Evolutionary conservation across 805 yeast species (phyloP).

Genomic region (Metschnikowia corniflorae): DNA sequence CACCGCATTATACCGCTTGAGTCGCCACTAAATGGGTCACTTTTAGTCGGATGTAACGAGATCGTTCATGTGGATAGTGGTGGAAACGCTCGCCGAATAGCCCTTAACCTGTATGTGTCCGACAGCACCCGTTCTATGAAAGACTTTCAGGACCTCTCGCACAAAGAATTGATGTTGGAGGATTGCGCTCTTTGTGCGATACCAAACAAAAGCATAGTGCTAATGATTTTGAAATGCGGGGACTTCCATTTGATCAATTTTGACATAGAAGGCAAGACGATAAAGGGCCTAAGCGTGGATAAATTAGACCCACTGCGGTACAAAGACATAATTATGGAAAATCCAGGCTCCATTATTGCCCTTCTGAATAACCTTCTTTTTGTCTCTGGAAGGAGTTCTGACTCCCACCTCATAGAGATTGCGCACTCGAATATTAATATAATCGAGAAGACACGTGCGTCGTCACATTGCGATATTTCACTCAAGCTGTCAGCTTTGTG

Average conservation of each 20-base stretch:
- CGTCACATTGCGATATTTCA: neutral
- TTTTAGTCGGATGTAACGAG: constrained; percentile 72
- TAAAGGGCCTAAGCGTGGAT: constrained; percentile 33
- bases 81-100: constrained; percentile 61
- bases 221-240: constrained; percentile 32
- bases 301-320: constrained; percentile 24
- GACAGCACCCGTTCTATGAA: constrained; percentile 34
- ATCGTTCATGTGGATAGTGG: constrained; percentile 75
- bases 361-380: constrained; percentile 48
- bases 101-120: constrained; percentile 54
- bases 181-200: constrained; percentile 38
- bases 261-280: constrained; percentile 41
- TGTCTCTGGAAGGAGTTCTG: constrained; percentile 58
- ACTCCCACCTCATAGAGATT: constrained; percentile 50
- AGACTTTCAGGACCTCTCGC: constrained; percentile 44
- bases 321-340: constrained; percentile 33
- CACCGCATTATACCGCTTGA: constrained; percentile 61
- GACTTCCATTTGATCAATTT: constrained; percentile 34
- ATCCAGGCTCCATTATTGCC: constrained; percentile 41
- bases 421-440: constrained; percentile 8
- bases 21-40: constrained; percentile 64
- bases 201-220: constrained; percentile 34
- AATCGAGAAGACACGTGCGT: neutral
- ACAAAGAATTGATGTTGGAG: constrained; percentile 54
- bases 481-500: neutral